Base-by-base conservation (phyloP, 768 basidiomycete genomes). In the Chiua virens region DNA sequence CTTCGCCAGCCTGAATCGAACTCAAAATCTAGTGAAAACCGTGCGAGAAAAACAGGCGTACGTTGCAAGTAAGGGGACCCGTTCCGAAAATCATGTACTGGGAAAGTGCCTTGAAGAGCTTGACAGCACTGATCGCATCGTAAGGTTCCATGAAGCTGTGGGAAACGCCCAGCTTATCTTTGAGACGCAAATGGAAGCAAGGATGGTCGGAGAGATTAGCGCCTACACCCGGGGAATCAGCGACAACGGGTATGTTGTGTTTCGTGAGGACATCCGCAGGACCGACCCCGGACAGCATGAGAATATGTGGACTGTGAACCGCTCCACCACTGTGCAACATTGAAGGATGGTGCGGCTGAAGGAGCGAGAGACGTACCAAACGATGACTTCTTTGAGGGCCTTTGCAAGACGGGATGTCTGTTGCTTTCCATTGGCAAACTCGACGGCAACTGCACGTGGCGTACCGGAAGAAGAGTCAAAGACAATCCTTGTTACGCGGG, bases 281-380 rank as follows among this genome's bases (percentile, higher is more conserved):
- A 3, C 91, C 92, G 42, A 94, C 71, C 11, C 92, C 92, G 17
- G 87, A 89, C 17, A 89, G 74, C 76, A 87, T 77, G 14, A 89
- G 74, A 45, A 88, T 78, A 72, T 87, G 69, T 4, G 86, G 86
- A 7, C 83, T 78, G 56, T 87, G 83, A 8, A 87, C 64, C 3
- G 85, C 77, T 0, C 84, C 84, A 27, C 78, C 83, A 13, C 85
- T 86, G 28, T 37, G 42, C 11, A 30, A 18, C 0, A 18, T 38
- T 57, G 37, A 47, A 18, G 13, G 9, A 39, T 14, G 15, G 14
- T 11, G 18, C 3, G 14, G 4, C 21, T 28, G 17, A 11, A 25
- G 3, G 13, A 11, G 14, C 0, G 10, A 47, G 37, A 5, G 41
- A 49, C 81, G 55, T 63, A 86, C 86, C 79, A 77, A 11, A 87